A percentile compares a stretch with the other conserved stretches of the same genome.
phyloP scores from a whole-genome alignment of 1,284 basidiomycete genomes.

The Malassezia pachydermatis region DNA sequence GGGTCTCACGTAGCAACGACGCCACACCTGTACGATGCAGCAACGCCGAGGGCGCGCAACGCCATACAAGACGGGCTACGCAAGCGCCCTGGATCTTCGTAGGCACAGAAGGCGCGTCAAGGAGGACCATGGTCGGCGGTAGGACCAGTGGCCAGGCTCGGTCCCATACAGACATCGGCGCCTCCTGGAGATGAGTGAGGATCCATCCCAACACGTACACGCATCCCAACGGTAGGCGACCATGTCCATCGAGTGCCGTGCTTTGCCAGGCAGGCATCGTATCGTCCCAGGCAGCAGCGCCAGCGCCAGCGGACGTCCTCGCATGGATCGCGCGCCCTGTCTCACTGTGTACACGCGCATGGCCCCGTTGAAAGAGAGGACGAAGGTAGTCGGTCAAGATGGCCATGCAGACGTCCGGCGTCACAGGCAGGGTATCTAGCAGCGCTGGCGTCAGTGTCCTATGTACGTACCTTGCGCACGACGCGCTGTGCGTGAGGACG shows the following conservation, averaged over 20 bases:
- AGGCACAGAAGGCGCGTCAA: conserved; percentile 3
- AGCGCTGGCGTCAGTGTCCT: too few species aligned
- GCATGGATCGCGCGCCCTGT: not conserved
- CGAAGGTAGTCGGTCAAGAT: conserved; percentile 11
- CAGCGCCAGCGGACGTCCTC: not conserved
- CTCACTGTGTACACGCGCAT: not conserved
- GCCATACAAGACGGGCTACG: not conserved
- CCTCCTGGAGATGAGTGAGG: not conserved
- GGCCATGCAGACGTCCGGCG: not conserved
- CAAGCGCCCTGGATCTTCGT: conserved; percentile 12
- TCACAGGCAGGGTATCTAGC: not conserved
- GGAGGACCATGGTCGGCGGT: conserved; percentile 13
- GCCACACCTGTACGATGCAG: conserved; percentile 13
- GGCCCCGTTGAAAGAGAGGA: conserved; percentile 5
- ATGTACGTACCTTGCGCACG: too few species aligned
- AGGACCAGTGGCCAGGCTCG: conserved; percentile 8
- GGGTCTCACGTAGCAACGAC: conserved; percentile 4
- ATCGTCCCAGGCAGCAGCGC: conserved; percentile 1
- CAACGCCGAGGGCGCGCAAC: conserved; percentile 1
- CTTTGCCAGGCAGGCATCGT: not conserved
- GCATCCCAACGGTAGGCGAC: conserved; percentile 2
- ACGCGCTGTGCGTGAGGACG: not conserved
- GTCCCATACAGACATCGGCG: conserved; percentile 7
- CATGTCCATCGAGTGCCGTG: not conserved
- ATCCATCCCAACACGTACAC: conserved; percentile 13